Conservation (phyloP, 106 monocot species). For the Ottelia alismoides region DNA sequence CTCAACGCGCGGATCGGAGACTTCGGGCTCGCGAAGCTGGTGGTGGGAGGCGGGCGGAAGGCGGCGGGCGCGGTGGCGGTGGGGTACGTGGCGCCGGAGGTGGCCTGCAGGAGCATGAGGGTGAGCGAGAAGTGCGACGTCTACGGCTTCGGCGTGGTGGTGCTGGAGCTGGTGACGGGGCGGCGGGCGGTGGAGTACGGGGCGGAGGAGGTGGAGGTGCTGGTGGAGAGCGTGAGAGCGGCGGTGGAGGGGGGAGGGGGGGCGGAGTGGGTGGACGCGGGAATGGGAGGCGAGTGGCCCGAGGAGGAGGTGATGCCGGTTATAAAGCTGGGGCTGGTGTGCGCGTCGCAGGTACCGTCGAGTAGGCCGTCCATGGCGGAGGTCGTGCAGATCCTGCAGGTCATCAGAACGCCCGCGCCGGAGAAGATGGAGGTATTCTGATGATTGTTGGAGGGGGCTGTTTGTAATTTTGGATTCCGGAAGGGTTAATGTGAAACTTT, state of each 20-base stretch:
- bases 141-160: too few relatives aligned
- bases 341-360: slow-evolving; percentile 78
- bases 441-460: too few relatives aligned
- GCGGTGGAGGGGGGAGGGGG: slow-evolving; percentile 64
- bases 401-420: slow-evolving; percentile 54
- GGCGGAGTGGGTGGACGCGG: too few relatives aligned
- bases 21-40: slow-evolving; percentile 54
- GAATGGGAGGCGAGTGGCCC: too few relatives aligned
- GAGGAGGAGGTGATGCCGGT: slow-evolving; percentile 82
- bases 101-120: too few relatives aligned
- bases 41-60: slow-evolving; percentile 47
- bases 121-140: too few relatives aligned
- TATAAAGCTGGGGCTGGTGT: slow-evolving; percentile 74
- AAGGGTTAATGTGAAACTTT: too few relatives aligned
- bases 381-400: slow-evolving; percentile 82
- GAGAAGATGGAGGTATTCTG: slow-evolving; percentile 30
- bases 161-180: slow-evolving; percentile 82
- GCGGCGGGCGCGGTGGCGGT: too few relatives aligned
- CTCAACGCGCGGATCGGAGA: slow-evolving; percentile 38
- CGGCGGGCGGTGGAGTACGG: too few relatives aligned
- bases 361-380: slow-evolving; percentile 83
- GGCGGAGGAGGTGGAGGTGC: too few relatives aligned
- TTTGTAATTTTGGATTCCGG: too few relatives aligned
- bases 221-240: slow-evolving; percentile 53
- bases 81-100: too few relatives aligned